Evolutionary conservation across 192 early-diverging fungal genomes (phyloP), one percentile per base, ranked within the genome.

Genomic region (Coemansia nantahalensis): DNA sequence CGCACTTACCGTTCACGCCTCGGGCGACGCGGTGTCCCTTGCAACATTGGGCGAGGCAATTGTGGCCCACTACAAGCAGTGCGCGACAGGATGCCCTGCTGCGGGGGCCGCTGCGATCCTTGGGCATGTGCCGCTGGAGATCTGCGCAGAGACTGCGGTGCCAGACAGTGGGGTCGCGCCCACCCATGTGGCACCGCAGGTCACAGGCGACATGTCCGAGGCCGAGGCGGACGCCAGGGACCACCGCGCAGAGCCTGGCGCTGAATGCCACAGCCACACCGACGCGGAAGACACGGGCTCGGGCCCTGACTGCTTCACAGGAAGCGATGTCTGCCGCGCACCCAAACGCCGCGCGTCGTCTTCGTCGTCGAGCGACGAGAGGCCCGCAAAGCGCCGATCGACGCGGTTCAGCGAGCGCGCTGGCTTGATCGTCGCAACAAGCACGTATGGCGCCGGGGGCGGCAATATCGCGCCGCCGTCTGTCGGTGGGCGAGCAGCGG

Each of bases 331-430:
- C 8, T 18, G 8, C 24, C 46, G 22, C 8, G 28, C 44, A 13
- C 28, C 32, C 22, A 62, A 62, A 51, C 64, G 59, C 14, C 54
- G 28, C 12, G 55, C 62, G 36, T 60, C 71, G 28, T 42, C 33
- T 9, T 75, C 72, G 28, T 42, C 33, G 13, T 75, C 72, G n/a
- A 65, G 61, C 14, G 72, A 75, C 32, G 72, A 75, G 30, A 56
- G 64, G 44, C 72, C 72, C 12, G 52, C 45, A 10, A 75, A 75
- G 21, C 59, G 72, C n/a, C 52, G 72, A 26, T 75, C 72, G 22
- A 56, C 65, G 16, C 46, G 72, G 22, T 75, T 75, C 52, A 68
- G 53, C 10, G 72, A 75, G 33, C 65, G 72, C 8, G 39, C 60
- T 8, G 28, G 42, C 16, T 48, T 42, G 2, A 19, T 28, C 11